These are phyloP conservation scores for Diaporthe sp. DNA, from an alignment of 2,329 filamentous ascomycete species.

Conservation along the genomic window DNA sequence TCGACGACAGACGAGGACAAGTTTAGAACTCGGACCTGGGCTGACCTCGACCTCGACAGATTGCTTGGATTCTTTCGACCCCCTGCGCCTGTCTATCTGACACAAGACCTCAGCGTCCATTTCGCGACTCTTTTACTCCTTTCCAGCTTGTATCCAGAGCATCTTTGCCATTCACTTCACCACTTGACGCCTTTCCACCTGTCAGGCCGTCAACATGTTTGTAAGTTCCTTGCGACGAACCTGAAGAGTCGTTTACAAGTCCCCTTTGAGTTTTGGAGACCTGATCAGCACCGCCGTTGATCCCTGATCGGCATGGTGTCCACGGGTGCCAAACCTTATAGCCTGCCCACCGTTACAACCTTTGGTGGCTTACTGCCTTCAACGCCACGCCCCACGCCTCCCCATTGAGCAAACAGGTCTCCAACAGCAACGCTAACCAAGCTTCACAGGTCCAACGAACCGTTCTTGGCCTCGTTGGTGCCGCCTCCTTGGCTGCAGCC, in stretches of 20 bases:
- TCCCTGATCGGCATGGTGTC: conserved; percentile 8
- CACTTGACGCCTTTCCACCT: background rate
- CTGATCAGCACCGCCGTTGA: conserved; percentile 2
- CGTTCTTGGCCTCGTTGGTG: conserved; percentile 40
- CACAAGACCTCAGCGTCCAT: background rate
- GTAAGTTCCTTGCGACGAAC: conserved; percentile 14
- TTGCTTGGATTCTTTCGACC: background rate
- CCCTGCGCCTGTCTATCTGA: conserved; percentile 23
- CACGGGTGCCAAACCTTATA: background rate
- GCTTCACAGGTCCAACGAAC: conserved; percentile 23
- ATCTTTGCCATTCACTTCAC: background rate
- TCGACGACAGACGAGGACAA: background rate
- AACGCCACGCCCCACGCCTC: background rate
- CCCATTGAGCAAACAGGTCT: background rate
- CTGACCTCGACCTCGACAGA: background rate
- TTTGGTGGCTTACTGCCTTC: background rate
- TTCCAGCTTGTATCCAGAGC: background rate
- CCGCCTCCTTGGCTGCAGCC: conserved; percentile 66
- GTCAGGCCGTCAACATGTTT: conserved; percentile 21
- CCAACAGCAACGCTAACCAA: conserved; percentile 23
- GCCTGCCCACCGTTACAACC: conserved; percentile 3
- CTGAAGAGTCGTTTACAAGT: background rate
- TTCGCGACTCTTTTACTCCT: background rate
- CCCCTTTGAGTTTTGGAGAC: background rate
- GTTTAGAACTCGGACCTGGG: conserved; percentile 5